Base-by-base conservation (phyloP, 139 green algal genomes). In the Chlorella sp. region DNA sequence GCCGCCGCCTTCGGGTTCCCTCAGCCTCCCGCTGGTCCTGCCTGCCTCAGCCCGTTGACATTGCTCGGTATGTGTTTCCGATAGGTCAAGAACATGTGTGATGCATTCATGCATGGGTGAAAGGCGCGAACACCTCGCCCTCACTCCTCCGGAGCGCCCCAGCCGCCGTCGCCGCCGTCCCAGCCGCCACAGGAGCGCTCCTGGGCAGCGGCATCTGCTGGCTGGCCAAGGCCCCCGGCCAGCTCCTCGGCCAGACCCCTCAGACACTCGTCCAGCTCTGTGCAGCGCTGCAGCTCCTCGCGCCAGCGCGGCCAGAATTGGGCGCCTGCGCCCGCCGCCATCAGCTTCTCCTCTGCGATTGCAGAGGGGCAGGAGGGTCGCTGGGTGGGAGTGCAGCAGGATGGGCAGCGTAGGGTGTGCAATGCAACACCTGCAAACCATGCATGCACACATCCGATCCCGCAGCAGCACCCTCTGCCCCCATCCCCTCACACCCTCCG, bases 181-280 rank as follows among this genome's bases (percentile, higher is more conserved):
- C 30, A 34, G 56, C 75, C 56, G 55, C 56, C n/a, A 30, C 74
- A 56, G 51, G 12, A 55, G 44, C 0, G n/a, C n/a, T 9, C 15
- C 36, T 3, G 26, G 0, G 21, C 51, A 21, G 11, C 51, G 51
- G 12, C 51, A 2, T 34, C 78, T 21, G 51, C 78, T 21, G 51
- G 17, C n/a, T 39, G 63, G 20, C 47, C 30, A 9, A 60, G 51
- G 51, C 51, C 51, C 11, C 2, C 51, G 0, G 5, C 17, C 56
- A 25, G 28, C 17, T 82, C 74, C 16, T 82, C 63, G 4, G 26
- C 9, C 63, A 87, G 63, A 6, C 74, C 82, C 47, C 72, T 21
- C 67, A 87, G 63, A 44, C 82, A 87, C 82, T 70, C 71, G 1
- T 32, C 51, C 30, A 87, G 63, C 32, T 36, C 55, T 30, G 63